phyloP scores from a whole-genome alignment of 768 basidiomycete species.

The Tricholoma bakamatsutake region DNA sequence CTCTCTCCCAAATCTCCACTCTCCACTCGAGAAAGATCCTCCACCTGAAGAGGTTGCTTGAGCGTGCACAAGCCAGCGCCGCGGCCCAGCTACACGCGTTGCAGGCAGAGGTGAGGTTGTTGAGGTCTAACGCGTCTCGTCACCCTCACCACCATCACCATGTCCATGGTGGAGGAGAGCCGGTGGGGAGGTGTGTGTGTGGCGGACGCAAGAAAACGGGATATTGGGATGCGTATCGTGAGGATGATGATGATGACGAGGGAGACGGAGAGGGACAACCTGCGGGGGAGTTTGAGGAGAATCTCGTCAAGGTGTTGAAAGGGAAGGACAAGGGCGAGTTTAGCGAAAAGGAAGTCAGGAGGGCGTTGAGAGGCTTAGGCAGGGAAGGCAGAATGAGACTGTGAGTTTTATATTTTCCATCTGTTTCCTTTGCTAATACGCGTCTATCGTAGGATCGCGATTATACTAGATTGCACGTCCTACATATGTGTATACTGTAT shows the following conservation, averaged over 20 bases:
- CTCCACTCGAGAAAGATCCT: conserved; percentile 54
- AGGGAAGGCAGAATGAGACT: conserved; percentile 69
- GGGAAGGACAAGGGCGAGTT: conserved; percentile 46
- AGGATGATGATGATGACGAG: conserved; percentile 41
- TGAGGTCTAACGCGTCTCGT: conserved; percentile 34
- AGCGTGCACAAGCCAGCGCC: conserved; percentile 71
- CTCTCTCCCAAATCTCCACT: conserved; percentile 32
- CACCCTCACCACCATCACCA: conserved; percentile 15
- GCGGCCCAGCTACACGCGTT: conserved; percentile 83
- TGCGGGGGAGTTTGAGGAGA: conserved; percentile 27
- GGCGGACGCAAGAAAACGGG: conserved; percentile 57
- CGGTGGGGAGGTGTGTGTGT: conserved; percentile 39
- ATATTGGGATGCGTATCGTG: conserved; percentile 70
- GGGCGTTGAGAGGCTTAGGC: conserved; percentile 52
- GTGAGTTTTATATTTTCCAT: conserved; percentile 36
- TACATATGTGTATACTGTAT: no score
- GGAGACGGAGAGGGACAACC: conserved; percentile 27
- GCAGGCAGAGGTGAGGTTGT: conserved; percentile 70
- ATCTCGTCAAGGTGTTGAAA: conserved; percentile 39
- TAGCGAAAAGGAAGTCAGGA: conserved; percentile 64
- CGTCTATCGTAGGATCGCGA: conserved; percentile 37
- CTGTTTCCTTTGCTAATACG: conserved; percentile 1
- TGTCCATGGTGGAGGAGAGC: conserved; percentile 18
- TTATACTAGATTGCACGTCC: conserved; percentile 54
- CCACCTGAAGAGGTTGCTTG: conserved; percentile 73